Evolutionary conservation across 2,329 filamentous ascomycete species (phyloP), one percentile per base, ranked within the genome.

Genomic region (Phoma herbarum): DNA sequence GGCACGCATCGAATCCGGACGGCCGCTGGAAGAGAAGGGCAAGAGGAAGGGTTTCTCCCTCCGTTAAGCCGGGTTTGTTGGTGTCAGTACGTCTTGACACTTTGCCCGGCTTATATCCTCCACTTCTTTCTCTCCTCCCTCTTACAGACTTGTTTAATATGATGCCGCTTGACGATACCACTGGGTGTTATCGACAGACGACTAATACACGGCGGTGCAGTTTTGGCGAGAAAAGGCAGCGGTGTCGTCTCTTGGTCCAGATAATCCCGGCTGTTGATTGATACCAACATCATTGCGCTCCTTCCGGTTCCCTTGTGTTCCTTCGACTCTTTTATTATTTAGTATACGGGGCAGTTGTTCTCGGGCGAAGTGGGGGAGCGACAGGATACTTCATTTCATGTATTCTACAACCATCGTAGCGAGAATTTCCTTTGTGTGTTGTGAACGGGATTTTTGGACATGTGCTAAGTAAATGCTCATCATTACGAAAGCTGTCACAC

Each of bases 1-100:
- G 85, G 81, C 87, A 67, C 90, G 95, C 74, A 85, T 99, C 83
- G 95, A 99, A 82, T 97, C 90, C 78, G 95, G 95, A 75, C 87
- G 95, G 78, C 95, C 95, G 66, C 83, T 98, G 82, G 95, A 98
- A 84, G 93, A 98, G 84, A 94, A 98, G 85, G 90, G 90, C 82
- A 97, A 97, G 90, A 91, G 93, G 83, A 98, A 98, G 91, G 94
- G 94, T 61, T 99, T 99, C 87, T 99, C 95, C 67, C 91, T 99
- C 78, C 93, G 95, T 82, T 96, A 94, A 78, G 68, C 35, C 31
- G 39, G 35, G 58, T 48, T 50, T 18, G 41, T 22, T 46, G 42
- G 41, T 55, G 47, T 52, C 51, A n/a, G 46, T 56, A 29, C 46
- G 63, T 61, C 56, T 62, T 66, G 66, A 72, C 70, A 64, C 61